Evolutionary conservation across 345 rosid species (phyloP), one percentile per base, ranked within the genome.

Genomic region (Aethionema arabicum): DNA sequence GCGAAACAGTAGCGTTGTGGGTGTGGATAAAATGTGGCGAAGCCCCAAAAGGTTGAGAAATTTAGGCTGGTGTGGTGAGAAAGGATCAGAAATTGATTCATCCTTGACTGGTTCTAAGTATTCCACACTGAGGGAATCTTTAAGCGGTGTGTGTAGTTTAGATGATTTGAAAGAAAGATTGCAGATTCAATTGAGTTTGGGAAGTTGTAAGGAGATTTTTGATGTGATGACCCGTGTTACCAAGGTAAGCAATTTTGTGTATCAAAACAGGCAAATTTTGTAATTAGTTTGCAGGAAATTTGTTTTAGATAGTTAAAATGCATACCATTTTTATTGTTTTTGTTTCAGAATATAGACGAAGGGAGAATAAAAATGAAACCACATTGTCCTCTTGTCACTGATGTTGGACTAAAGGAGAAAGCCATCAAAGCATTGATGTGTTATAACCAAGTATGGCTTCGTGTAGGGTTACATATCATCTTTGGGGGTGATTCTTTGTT

Each of bases 321-420:
- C 15, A 53, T 60, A 43, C n/a, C n/a, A 61, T 4, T 72, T 4
- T 59, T 43, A 13, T 56, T 45, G 55, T 50, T 35, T 33, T 61
- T 65, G 29, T 63, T 71, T 52, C 80, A 92, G 98, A 89, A 70
- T 79, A 83, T 92, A 30, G 96, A 92, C 69, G 91, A 85, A 55
- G 91, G 98, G 49, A 84, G 98, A 79, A 72, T 92, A 74, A 89
- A 76, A 52, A 85, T 92, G 95, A 92, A 73, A 76, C 59, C 82
- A 15, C 88, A 89, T 60, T 92, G 98, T 66, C 95, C 93, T 46
- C 80, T 92, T 47, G 91, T 89, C 31, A 85, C 98, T 51, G 98
- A 92, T 76, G 68, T 85, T 65, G 96, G 95, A 60, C 65, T 92
- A 82, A 92, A 83, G 77, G 91, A 85, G 76, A 92, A 78, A 70